Evolutionary conservation across 1,284 basidiomycete species (phyloP), one percentile per base, ranked within the genome.

Genomic region (Phylloboletellus chloephorus): DNA sequence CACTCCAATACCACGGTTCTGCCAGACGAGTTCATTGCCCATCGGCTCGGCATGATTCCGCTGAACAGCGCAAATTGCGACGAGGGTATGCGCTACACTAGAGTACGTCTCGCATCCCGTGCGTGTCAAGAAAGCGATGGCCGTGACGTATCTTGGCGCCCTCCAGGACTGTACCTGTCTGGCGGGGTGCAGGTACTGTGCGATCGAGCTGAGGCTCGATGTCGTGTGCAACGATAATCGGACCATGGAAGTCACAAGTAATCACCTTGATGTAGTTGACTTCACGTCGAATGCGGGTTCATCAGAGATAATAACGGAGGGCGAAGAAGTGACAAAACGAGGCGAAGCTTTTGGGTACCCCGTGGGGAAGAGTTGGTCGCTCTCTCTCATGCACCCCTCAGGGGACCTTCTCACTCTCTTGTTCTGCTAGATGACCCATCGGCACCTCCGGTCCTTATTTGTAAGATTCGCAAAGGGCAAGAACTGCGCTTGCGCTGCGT

Each of bases 21-120:
- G 23, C 89, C 95, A 1, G 96, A 99, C 66, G 96, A 99, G 68
- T 96, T 96, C 69, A 84, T 99, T 47, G 90, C 93, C 1, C 96
- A 99, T 65, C 79, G 96, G 31, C 72, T 99, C 17, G 96, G 96
- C 16, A 85, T 98, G 79, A 76, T 99, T 16, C 96, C 96, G 6
- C 71, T 99, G 15, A 72, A 88, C 34, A 95, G 90, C 61, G 71
- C 78, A 31, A 84, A 83, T 49, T 93, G 88, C 50, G 87, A 88
- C 42, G 84, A 90, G 56, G 85, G 82, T 12, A 82, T 93, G 59
- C 79, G 88, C 48, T 90, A 87, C 53, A 85, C 82, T 40, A 71
- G 85, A 61, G 89, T 85, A 51, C 32, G 78, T 67, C 43, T 40
- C 32, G 17, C 32, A 31, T 35, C 5, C 37, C 7, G 21, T 29